These are phyloP conservation scores for Shiraia sp. DNA, from an alignment of 2,329 filamentous ascomycete species.

Conservation along the genomic window DNA sequence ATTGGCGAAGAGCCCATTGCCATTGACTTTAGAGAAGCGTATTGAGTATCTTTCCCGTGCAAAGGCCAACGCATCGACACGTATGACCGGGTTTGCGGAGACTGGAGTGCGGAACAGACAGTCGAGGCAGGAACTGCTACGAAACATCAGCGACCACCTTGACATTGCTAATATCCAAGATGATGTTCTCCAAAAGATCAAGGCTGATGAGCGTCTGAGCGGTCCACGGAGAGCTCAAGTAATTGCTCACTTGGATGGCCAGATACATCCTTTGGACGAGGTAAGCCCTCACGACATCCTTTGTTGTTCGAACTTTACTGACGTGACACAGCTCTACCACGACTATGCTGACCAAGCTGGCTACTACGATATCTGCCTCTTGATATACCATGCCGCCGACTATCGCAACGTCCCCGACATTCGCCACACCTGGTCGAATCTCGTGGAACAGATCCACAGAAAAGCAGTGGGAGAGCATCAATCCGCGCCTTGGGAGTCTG, in stretches of 20 bases:
- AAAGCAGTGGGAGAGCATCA: constrained; percentile 54
- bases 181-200: constrained; percentile 79
- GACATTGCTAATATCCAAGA: constrained; percentile 96
- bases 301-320: constrained; percentile 19
- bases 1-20: constrained; percentile 81
- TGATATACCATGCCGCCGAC: constrained; percentile 90
- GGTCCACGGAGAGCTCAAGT: constrained; percentile 67
- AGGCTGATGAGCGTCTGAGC: constrained; percentile 70
- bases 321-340: constrained; percentile 75
- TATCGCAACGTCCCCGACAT: constrained; percentile 88
- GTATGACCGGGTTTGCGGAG: constrained; percentile 71
- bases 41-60: constrained; percentile 90
- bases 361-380: constrained; percentile 91
- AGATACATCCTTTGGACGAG: constrained; percentile 73
- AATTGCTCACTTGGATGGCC: constrained; percentile 71
- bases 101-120: constrained; percentile 59
- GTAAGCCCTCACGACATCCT: constrained; percentile 56
- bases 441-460: constrained; percentile 69
- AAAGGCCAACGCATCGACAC: constrained; percentile 87
- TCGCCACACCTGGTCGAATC: constrained; percentile 77
- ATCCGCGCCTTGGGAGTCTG: constrained; percentile 68
- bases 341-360: constrained; percentile 85
- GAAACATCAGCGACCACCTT: constrained; percentile 81
- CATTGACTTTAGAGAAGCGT: constrained; percentile 77
- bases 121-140: constrained; percentile 80